Base-by-base conservation (phyloP, 306 rosid genomes). In the Cyclanthera cordifolia region DNA sequence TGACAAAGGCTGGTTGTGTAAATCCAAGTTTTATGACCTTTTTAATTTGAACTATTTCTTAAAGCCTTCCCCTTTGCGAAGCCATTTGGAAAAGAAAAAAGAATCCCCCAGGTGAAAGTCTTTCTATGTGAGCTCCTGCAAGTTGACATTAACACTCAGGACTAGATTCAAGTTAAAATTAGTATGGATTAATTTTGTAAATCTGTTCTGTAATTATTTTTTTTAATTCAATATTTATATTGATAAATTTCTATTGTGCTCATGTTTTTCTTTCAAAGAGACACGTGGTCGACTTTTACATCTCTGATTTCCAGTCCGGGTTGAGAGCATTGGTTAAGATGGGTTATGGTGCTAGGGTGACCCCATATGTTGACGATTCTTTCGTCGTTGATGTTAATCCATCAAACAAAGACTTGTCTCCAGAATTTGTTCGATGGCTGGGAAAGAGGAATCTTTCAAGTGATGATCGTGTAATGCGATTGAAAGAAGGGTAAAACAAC, bases 221-320 rank as follows among this genome's bases (percentile, higher is more conserved):
- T n/a, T 19, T 19, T 37, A 28, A 27, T 48, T 47, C 41, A 67
- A 48, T 41, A 24, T 48, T 20, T 10, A 25, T 15, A 23, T 53
- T 21, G 11, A 32, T 37, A 53, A 57, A 72, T 15, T 72, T 4
- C 15, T 57, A 8, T 28, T 6, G 25, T 28, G 28, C 48, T 55
- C 21, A 27, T 60, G 32, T 17, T 58, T 57, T 59, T 72, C 8
- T 53, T 52, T 24, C 41, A 56, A 93, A 93, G 98, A 86, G 96
- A 82, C 95, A 86, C 6, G 90, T 89, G 56, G 96, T 80, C 52
- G 99, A 93, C 82, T 93, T 93, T 74, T 93, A 93, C 90, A 93
- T 93, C 88, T 93, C 96, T 17, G 99, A 93, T 88, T 93, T 90
- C 81, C 99, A 93, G 67, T 93, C 99, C 39, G 99, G 99, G 73